Conservation (phyloP, 371 early-diverging fungal species). For the Zopfochytrium polystomum region DNA sequence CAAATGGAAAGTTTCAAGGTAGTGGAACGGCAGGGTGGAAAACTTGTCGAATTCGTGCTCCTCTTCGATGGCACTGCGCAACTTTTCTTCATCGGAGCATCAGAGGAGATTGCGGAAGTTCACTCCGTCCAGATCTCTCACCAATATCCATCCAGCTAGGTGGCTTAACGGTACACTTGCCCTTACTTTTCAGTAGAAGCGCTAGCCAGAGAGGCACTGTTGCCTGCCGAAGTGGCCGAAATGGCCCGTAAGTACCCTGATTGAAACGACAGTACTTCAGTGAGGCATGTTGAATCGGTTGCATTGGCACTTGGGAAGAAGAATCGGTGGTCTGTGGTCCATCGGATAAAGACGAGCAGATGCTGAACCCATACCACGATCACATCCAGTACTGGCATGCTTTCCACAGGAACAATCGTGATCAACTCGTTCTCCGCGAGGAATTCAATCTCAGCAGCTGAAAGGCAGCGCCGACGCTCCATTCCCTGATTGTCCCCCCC, state of each 20-base stretch:
- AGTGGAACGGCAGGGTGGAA: constrained; percentile 72
- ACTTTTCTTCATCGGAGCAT: no score
- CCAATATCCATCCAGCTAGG: constrained; percentile 78
- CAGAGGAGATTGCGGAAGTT: background rate
- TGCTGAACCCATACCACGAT: constrained; percentile 1
- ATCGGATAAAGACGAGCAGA: background rate
- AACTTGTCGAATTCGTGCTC: constrained; percentile 62
- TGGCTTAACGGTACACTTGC: constrained; percentile 76
- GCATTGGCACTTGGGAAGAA: no score
- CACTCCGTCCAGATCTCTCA: constrained; percentile 26
- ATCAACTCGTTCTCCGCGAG: constrained; percentile 73
- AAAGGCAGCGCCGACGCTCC: no score
- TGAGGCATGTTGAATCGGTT: background rate
- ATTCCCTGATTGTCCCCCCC: no score
- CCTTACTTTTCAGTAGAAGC: constrained; percentile 71
- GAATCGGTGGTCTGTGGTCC: no score
- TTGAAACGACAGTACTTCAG: background rate
- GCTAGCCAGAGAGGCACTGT: constrained; percentile 88
- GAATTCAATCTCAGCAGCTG: constrained; percentile 83
- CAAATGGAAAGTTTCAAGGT: constrained; percentile 76
- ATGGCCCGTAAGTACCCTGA: constrained; percentile 69
- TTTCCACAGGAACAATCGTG: constrained; percentile 49
- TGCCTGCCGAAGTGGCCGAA: constrained; percentile 68
- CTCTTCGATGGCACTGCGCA: constrained; percentile 53
- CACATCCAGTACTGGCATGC: constrained; percentile 8